A percentile compares a stretch with the other conserved stretches of the same genome.
Conservation (phyloP, 257 asterid species). For the Solanum tarijense region DNA sequence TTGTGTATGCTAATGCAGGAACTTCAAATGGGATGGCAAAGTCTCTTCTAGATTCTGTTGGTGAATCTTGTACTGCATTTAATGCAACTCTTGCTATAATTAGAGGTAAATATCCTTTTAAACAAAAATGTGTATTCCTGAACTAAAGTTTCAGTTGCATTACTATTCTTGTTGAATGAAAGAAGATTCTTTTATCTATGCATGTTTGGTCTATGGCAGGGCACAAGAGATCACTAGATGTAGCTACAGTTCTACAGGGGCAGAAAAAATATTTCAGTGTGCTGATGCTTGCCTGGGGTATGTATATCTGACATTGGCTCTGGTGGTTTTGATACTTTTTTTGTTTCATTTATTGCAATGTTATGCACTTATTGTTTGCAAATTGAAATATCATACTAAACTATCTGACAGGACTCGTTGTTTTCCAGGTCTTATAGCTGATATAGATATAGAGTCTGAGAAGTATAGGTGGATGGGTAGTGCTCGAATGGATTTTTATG, state of each 20-base stretch:
- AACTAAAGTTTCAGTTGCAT: not conserved
- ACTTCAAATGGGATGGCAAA: conserved; percentile 97
- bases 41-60: conserved; percentile 78
- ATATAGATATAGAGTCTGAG: conserved; percentile 95
- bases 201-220: conserved; percentile 41
- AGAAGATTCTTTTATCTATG: not conserved
- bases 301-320: conserved; percentile 1
- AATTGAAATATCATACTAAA: not conserved
- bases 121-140: not conserved
- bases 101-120: conserved; percentile 42
- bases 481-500: conserved; percentile 88
- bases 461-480: conserved; percentile 99
- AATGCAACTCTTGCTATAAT: conserved; percentile 68
- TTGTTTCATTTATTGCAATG: not conserved
- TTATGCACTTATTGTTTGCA: not conserved
- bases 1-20: conserved; percentile 33
- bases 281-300: conserved; percentile 99
- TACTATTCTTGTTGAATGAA: not conserved
- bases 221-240: conserved; percentile 65
- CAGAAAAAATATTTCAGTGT: conserved; percentile 52
- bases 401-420: not conserved
- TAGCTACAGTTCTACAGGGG: conserved; percentile 76
- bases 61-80: conserved; percentile 70
- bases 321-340: not conserved
- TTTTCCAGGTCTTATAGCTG: conserved; percentile 84